Base-by-base conservation (phyloP, 106 monocot species). In the Posidonia australis region DNA sequence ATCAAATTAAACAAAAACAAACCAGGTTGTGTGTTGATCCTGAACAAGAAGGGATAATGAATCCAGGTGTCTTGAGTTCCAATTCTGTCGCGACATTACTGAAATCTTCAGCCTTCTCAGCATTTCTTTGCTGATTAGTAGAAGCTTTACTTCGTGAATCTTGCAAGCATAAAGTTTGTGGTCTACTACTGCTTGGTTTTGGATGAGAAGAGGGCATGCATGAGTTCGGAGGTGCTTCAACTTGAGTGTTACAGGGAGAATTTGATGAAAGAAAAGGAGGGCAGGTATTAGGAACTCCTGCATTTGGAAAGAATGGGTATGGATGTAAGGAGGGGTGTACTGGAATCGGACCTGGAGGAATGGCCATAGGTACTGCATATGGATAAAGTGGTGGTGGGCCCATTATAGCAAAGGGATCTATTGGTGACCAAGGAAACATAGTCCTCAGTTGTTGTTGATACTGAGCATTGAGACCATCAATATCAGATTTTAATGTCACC, bases 41-140 rank as follows among this genome's bases (percentile, higher is more conserved):
- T 45, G 77, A 70, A 27, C 67, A 67, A 24, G 73, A 76, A 58
- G 74, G 63, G 16, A 27, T 54, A 20, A 69, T 45, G 54, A 82
- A 91, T 61, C 96, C 96, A 30, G 90, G 96, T 62, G 80, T 98
- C 72, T 98, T 98, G 17, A 98, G 84, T 65, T 98, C 96, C 75
- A 98, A 77, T 19, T 91, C 90, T 43, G 90, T 87, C 16, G 80
- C 96, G 64, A 98, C 87, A 81, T 98, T 84, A 68, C 79, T 83
- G 61, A 67, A 78, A 42, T 82, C 74, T 20, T 84, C 69, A 72
- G 68, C 75, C 75, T 70, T 85, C 63, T 79, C 81, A 58, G 73
- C 43, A 51, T 36, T 54, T 13, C 52, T 77, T 43, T 17, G 53
- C 42, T 74, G 70, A 16, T 46, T 27, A 55, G 82, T 77, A 25